Conservation (phyloP, 2,329 filamentous ascomycete species). For the Ilyonectria mors-panacis region DNA sequence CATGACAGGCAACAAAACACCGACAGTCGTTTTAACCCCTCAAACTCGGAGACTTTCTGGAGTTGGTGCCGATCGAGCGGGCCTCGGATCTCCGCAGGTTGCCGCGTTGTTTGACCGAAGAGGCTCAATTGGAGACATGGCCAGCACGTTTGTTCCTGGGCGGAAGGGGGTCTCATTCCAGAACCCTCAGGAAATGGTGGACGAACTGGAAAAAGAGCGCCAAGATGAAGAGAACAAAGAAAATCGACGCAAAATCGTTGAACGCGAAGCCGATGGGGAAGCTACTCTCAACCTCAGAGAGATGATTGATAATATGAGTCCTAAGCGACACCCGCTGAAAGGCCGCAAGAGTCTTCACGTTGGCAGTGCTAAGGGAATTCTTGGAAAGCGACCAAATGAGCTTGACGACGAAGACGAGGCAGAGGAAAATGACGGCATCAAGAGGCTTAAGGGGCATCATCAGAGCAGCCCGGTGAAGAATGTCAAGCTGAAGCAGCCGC, state of each 20-base stretch:
- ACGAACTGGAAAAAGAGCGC: slow-evolving; percentile 73
- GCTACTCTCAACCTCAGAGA: slow-evolving; percentile 78
- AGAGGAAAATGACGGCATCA: slow-evolving; percentile 73
- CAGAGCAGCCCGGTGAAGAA: slow-evolving; percentile 85
- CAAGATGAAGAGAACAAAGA: slow-evolving; percentile 74
- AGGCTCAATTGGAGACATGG: slow-evolving; percentile 78
- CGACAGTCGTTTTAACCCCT: slow-evolving; percentile 72
- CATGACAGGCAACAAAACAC: slow-evolving; percentile 70
- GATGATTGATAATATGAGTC: slow-evolving; percentile 84
- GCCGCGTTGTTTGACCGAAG: slow-evolving; percentile 80
- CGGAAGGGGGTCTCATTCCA: slow-evolving; percentile 71
- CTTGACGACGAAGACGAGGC: slow-evolving; percentile 76
- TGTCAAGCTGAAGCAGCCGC: slow-evolving; percentile 77
- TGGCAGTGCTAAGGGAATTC: slow-evolving; percentile 79
- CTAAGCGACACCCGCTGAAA: slow-evolving; percentile 77
- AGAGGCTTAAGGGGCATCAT: slow-evolving; percentile 79
- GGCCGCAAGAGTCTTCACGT: slow-evolving; percentile 84
- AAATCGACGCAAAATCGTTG: slow-evolving; percentile 68
- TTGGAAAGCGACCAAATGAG: slow-evolving; percentile 82
- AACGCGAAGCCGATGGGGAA: slow-evolving; percentile 68
- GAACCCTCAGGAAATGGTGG: slow-evolving; percentile 73
- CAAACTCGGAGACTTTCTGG: slow-evolving; percentile 72
- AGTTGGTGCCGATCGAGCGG: slow-evolving; percentile 77
- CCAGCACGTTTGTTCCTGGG: slow-evolving; percentile 74
- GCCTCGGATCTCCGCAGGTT: slow-evolving; percentile 82